Evolutionary conservation across 768 basidiomycete species (phyloP).

Genomic region (Mycena pura): DNA sequence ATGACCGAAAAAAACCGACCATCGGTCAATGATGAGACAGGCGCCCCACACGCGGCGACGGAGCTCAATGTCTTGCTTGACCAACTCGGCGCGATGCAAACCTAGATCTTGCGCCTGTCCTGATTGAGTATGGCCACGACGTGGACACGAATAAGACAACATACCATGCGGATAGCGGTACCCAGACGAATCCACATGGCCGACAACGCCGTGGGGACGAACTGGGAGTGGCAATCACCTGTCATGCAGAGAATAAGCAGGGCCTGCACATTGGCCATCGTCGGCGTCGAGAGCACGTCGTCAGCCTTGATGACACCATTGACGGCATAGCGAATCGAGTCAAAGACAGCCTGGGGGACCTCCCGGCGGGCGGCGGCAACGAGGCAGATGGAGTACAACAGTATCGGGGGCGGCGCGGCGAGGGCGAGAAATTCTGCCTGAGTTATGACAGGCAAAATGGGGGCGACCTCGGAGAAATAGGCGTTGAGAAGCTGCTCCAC

Average conservation of each 20-base stretch:
- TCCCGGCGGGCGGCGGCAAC: conserved; percentile 88
- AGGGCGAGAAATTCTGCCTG: conserved; percentile 85
- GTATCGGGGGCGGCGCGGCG: conserved; percentile 75
- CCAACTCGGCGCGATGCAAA: conserved; percentile 89
- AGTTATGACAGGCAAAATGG: conserved; percentile 89
- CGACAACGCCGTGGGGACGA: conserved; percentile 83
- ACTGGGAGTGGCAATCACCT: conserved; percentile 90
- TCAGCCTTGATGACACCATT: conserved; percentile 88
- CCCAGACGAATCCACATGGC: conserved; percentile 87
- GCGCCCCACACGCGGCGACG: conserved; percentile 92
- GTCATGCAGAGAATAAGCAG: conserved; percentile 86
- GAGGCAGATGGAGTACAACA: conserved; percentile 94
- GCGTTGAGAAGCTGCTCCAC: conserved; percentile 87
- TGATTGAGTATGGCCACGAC: conserved; percentile 12
- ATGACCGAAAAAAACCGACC: conserved; percentile 54
- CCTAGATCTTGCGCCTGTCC: conserved; percentile 94
- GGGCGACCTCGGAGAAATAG: conserved; percentile 89
- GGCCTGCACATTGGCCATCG: conserved; percentile 87
- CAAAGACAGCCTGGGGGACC: conserved; percentile 86
- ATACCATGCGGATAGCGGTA: conserved; percentile 91
- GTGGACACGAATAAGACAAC: conserved; percentile 29
- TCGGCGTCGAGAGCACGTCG: conserved; percentile 88
- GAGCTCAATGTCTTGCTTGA: conserved; percentile 84
- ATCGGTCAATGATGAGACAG: conserved; percentile 94
- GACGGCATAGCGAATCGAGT: conserved; percentile 86